These are phyloP conservation scores for Nowakowskiella sp. DNA, from an alignment of 192 early-diverging fungal species.

Conservation along the genomic window DNA sequence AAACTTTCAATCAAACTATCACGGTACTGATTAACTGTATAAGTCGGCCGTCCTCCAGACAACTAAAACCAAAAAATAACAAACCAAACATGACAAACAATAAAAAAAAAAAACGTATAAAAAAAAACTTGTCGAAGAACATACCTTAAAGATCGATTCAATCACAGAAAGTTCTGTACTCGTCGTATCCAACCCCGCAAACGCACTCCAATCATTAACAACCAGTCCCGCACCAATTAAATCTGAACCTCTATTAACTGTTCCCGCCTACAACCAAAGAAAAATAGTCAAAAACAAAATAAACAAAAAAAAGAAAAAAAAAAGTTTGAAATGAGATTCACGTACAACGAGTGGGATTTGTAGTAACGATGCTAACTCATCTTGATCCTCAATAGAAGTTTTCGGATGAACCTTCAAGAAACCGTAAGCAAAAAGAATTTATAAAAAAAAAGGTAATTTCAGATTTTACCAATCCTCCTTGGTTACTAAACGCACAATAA, in stretches of 20 bases:
- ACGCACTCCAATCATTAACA: slow-evolving; percentile 98
- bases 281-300: slow-evolving; percentile 7
- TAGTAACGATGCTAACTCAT: slow-evolving; percentile 92
- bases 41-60: too few relatives aligned
- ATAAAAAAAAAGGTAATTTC: slow-evolving; percentile 6
- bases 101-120: too few relatives aligned
- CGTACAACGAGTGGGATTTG: slow-evolving; percentile 90
- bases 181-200: slow-evolving; percentile 94
- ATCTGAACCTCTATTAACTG: slow-evolving; percentile 96
- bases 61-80: too few relatives aligned
- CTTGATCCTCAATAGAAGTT: slow-evolving; percentile 93
- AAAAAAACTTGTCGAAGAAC: slow-evolving; percentile 11
- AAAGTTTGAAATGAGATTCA: not conserved
- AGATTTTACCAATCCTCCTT: slow-evolving; percentile 75
- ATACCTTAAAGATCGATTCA: slow-evolving; percentile 88
- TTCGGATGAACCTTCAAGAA: slow-evolving; percentile 61
- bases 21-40: too few relatives aligned
- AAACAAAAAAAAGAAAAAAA: slow-evolving; percentile 5
- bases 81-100: too few relatives aligned
- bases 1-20: too few relatives aligned
- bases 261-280: slow-evolving; percentile 62
- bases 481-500: slow-evolving; percentile 94
- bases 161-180: slow-evolving; percentile 93
- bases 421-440: not conserved
- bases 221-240: slow-evolving; percentile 94